Conservation (phyloP, 2,329 filamentous ascomycete genomes). For the Xylariaceae sp. region DNA sequence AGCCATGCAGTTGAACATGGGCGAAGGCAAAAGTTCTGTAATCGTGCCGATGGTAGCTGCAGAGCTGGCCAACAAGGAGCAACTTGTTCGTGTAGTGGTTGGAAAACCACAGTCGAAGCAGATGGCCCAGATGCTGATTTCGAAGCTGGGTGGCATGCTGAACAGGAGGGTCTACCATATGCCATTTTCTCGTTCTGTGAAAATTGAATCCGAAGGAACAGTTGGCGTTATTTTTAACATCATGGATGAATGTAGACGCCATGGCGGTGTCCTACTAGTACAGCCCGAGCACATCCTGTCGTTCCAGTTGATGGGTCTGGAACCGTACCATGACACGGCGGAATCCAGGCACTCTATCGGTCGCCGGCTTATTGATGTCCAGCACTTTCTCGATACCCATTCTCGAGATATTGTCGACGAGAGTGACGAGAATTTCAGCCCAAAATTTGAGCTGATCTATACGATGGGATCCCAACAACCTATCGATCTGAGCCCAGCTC, state of each 20-base stretch:
- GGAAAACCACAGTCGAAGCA: conserved; percentile 53
- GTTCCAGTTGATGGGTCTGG: conserved; percentile 56
- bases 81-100: conserved; percentile 50
- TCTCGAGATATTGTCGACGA: conserved; percentile 58
- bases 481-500: conserved; percentile 47
- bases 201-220: conserved; percentile 35
- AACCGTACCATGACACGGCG: conserved; percentile 37
- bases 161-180: conserved; percentile 50
- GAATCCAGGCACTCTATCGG: conserved; percentile 35
- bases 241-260: conserved; percentile 41
- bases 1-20: conserved; percentile 15
- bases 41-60: conserved; percentile 50
- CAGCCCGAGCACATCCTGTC: conserved; percentile 62
- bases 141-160: conserved; percentile 50
- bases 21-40: conserved; percentile 48
- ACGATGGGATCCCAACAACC: conserved; percentile 50
- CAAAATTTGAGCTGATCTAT: conserved; percentile 58
- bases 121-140: conserved; percentile 51
- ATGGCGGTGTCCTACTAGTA: conserved; percentile 52
- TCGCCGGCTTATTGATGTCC: conserved; percentile 23
- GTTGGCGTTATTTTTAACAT: conserved; percentile 36
- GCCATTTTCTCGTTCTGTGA: conserved; percentile 48
- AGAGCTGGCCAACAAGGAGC: conserved; percentile 39
- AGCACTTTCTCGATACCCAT: conserved; percentile 39
- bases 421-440: conserved; percentile 57